Conservation (phyloP, 345 rosid species). For the Arabidopsis suecica region DNA sequence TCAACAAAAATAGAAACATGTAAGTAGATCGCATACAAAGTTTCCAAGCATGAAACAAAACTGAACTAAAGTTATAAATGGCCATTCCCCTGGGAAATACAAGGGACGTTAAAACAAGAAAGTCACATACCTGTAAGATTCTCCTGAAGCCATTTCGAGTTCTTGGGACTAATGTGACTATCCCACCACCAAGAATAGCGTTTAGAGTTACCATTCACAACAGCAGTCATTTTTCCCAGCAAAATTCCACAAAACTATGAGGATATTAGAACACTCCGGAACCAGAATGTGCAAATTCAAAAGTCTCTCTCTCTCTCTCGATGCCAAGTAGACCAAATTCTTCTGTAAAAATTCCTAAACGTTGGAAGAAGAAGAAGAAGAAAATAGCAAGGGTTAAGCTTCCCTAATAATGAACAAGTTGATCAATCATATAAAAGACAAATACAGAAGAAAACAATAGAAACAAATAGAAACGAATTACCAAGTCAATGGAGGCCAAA, state of each 20-base stretch:
- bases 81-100: neutral
- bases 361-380: conserved; percentile 19
- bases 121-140: conserved; percentile 82
- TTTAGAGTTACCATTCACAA: conserved; percentile 53
- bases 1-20: conserved; percentile 24
- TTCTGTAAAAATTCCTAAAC: conserved; percentile 9
- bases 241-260: conserved; percentile 26
- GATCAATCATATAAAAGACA: conserved; percentile 11
- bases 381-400: conserved; percentile 18
- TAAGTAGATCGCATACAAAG: conserved; percentile 14
- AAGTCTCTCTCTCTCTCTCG: neutral
- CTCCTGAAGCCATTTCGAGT: conserved; percentile 97
- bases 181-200: conserved; percentile 99
- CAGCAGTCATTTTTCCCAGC: conserved; percentile 58
- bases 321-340: conserved; percentile 22
- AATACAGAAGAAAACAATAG: conserved; percentile 4
- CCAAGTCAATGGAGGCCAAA: conserved; percentile 54
- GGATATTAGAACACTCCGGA: conserved; percentile 15
- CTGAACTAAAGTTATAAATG: neutral
- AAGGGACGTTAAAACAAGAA: conserved; percentile 5
- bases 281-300: conserved; percentile 21
- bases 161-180: conserved; percentile 93
- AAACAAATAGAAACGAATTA: conserved; percentile 27
- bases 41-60: conserved; percentile 20
- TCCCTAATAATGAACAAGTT: conserved; percentile 30